Percentiles rank a stretch among this genome's conserved stretches.
Evolutionary conservation across 2,329 filamentous ascomycete species (phyloP).

Genomic region (Fusarium tuaranense): DNA sequence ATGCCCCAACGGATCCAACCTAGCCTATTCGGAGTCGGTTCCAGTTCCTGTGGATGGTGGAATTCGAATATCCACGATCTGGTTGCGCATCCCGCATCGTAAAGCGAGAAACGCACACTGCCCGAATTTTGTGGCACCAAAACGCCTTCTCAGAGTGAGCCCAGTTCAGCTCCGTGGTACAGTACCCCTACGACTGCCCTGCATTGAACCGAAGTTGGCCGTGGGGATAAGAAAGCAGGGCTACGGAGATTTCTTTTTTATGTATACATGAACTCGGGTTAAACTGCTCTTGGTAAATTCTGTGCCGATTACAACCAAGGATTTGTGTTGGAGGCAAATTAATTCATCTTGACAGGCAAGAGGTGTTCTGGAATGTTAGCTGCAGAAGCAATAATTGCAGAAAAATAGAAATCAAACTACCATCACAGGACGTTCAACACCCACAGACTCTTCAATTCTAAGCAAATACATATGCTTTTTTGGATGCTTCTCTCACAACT

Average conservation of each 20-base stretch:
- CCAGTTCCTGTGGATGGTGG: not conserved
- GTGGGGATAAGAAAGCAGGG: slow-evolving; percentile 9
- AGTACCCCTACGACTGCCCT: not conserved
- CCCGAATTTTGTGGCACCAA: not conserved
- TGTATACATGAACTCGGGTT: slow-evolving; percentile 15
- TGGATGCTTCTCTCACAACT: not conserved
- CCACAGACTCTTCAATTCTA: not conserved
- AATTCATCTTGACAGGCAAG: not conserved
- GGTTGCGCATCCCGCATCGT: not conserved
- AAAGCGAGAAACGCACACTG: not conserved
- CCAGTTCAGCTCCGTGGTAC: not conserved
- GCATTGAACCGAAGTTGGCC: not conserved
- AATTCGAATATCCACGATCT: not conserved
- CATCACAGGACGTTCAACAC: not conserved
- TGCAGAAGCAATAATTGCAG: not conserved
- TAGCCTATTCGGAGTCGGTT: not conserved
- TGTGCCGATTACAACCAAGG: slow-evolving; percentile 20
- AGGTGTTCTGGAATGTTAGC: not conserved
- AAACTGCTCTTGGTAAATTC: slow-evolving; percentile 12
- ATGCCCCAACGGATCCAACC: not conserved
- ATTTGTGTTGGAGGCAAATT: not conserved
- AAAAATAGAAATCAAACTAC: not conserved
- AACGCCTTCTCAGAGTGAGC: not conserved
- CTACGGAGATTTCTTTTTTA: slow-evolving; percentile 34
- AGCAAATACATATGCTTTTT: not conserved